These are phyloP conservation scores for Endogone sp. DNA, from an alignment of 192 early-diverging fungal genomes.

Conservation along the genomic window DNA sequence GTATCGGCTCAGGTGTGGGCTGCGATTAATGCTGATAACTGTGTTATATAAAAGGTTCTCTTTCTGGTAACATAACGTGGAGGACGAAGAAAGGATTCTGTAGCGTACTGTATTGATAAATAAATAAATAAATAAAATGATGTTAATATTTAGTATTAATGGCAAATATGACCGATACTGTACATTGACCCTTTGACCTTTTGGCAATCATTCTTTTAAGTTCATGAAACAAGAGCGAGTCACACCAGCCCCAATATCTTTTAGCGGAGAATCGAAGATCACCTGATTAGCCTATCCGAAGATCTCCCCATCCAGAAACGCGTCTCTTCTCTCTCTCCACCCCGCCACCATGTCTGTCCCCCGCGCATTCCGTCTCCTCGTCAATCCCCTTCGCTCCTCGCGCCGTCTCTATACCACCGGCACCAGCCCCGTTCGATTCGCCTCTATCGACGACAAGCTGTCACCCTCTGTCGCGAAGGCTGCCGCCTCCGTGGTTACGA, in stretches of 20 bases:
- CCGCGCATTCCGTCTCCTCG: constrained; percentile 25
- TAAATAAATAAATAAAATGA: constrained; percentile 1
- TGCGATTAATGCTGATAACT: no score
- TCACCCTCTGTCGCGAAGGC: constrained; percentile 19
- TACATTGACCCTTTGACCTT: neutral
- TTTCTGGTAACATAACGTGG: constrained; percentile 52
- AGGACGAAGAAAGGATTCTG: constrained; percentile 59
- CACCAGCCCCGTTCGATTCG: constrained; percentile 34
- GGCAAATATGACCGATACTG: constrained; percentile 11
- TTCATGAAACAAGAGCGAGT: no score
- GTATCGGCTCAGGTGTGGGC: no score
- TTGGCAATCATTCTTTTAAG: no score
- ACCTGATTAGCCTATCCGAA: no score
- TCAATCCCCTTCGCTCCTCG: constrained; percentile 23
- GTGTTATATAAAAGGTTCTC: no score
- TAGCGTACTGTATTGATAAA: constrained; percentile 21
- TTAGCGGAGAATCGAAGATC: no score
- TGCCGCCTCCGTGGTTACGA: constrained; percentile 27
- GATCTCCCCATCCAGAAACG: no score
- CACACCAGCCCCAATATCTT: no score
- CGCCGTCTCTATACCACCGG: constrained; percentile 37
- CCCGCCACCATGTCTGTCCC: constrained; percentile 9
- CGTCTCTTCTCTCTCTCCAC: constrained; percentile 19
- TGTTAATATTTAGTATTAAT: neutral
- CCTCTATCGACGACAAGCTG: constrained; percentile 30